Evolutionary conservation across 495 filamentous ascomycete genomes (phyloP), one percentile per base, ranked within the genome.

Genomic region (Aspergillus steynii): DNA sequence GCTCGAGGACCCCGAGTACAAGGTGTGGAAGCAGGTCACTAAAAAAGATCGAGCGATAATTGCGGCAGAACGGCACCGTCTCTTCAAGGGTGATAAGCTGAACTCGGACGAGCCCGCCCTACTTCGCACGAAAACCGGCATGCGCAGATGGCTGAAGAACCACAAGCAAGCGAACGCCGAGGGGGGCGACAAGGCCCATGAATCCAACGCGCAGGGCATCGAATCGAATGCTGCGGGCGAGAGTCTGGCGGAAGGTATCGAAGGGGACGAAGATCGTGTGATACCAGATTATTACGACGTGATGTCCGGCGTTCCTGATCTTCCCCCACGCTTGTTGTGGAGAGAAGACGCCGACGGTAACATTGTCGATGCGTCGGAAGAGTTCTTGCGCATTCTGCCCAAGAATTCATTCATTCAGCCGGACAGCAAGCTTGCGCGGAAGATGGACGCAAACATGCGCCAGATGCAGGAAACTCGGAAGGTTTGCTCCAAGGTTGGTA

Each of bases 401-500:
- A 80, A 82, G 51, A 91, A 90, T 0, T 83, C 85, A 51, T 99
- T 96, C 67, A 84, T 79, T 4, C 82, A 93, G n/a, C 89, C 92
- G 4, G 82, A 89, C 31, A 92, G 93, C 69, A 80, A 76, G 51
- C 71, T 99, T 29, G 84, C 89, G n/a, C 81, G 81, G 55, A 93
- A 87, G 71, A 85, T 99, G 68, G 90, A 96, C 61, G 86, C 86
- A 55, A 99, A 99, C 66, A 89, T 98, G 79, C 84, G 85, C 46
- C 93, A 97, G 69, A 92, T 98, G 88, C 95, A 99, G 72, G 94
- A 97, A 60, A 98, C 95, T 0, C 82, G 96, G 65, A 98, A 97
- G 72, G 83, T 99, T 10, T 96, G 91, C 70, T 93, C 92, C 3
- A 98, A 98, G 74, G 93, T 98, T 69, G 87, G 91, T 31, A 89